Base-by-base conservation (phyloP, 768 basidiomycete genomes). In the Chalciporus piperatus region DNA sequence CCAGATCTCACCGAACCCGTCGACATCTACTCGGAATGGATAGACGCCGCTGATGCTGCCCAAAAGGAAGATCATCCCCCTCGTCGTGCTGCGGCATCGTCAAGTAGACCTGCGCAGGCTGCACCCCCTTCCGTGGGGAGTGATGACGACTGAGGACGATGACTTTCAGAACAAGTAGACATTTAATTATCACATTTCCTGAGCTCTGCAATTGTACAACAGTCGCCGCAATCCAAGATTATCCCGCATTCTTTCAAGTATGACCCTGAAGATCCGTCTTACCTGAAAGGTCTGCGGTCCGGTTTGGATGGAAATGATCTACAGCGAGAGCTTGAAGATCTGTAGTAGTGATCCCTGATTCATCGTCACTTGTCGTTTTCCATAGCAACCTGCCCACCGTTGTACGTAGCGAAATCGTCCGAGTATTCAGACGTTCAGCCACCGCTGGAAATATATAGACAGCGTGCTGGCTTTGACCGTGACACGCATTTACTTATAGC, bases 11-110 rank as follows among this genome's bases (percentile, higher is more conserved):
- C 90, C 1, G 91, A 92, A 59, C 82, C 91, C 14, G 83, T 93
- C 50, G 91, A 93, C 68, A 89, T 93, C 27, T 93, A 92, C 66
- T 91, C 90, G 7, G 89, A 91, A 64, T 93, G 91, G 91, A 90
- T 92, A 56, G 89, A 92, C 65, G 89, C 89, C 44, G 87, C 89
- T 6, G 89, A 92, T 65, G 85, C 87, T 9, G 89, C 89, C 30
- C 85, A 90, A 65, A 79, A 74, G 52, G 82, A 86, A 44, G 80
- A 79, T 16, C 75, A 76, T 4, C 62, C 72, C 22, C 65, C 72
- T 30, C 80, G 82, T 35, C 80, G 84, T 39, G 76, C 81, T 3
- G 71, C 76, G 8, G 65, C 68, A 32, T 77, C 75, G 23, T 89
- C 88, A 1, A 78, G 76, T 45, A 67, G 76, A 59, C 58, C 65